Percentiles rank a stretch among this genome's conserved stretches.
These are phyloP conservation scores for Medicago lupulina DNA, from an alignment of 306 rosid genomes.

Conservation along the genomic window DNA sequence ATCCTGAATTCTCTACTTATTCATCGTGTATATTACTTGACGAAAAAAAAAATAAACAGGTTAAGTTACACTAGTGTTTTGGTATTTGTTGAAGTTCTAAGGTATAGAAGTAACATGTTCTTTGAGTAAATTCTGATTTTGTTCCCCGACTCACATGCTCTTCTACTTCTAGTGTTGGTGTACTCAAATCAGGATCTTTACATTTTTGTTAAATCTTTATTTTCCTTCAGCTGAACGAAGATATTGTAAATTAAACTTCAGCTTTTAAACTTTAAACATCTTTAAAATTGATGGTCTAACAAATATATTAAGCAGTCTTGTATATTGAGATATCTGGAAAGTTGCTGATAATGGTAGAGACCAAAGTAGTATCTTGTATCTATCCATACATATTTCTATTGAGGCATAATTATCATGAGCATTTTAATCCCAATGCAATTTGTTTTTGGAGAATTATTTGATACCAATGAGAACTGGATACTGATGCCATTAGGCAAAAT, in stretches of 20 bases:
- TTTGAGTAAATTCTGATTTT: background rate
- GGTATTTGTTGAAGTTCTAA: slow-evolving; percentile 12
- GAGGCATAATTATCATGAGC: background rate
- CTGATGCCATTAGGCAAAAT: background rate
- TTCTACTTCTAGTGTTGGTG: slow-evolving; percentile 5
- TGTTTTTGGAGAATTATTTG: background rate
- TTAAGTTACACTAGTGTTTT: slow-evolving; percentile 1
- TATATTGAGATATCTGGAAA: background rate
- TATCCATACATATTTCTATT: background rate
- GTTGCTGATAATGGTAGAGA: background rate
- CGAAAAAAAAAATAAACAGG: background rate
- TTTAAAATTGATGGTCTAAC: slow-evolving; percentile 14
- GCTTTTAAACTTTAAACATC: slow-evolving; percentile 6
- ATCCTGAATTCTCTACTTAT: no score
- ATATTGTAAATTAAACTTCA: slow-evolving; percentile 19
- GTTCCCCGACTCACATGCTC: background rate
- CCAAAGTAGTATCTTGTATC: background rate
- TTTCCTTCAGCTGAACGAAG: slow-evolving; percentile 10
- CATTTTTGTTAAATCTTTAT: background rate
- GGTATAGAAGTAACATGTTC: background rate
- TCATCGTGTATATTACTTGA: no score
- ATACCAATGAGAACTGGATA: background rate
- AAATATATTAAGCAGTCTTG: background rate
- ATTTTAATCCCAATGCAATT: background rate
- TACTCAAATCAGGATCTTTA: slow-evolving; percentile 1